Conservation (phyloP, 1,139 yeast species). For the Protomyces macrosporus region DNA sequence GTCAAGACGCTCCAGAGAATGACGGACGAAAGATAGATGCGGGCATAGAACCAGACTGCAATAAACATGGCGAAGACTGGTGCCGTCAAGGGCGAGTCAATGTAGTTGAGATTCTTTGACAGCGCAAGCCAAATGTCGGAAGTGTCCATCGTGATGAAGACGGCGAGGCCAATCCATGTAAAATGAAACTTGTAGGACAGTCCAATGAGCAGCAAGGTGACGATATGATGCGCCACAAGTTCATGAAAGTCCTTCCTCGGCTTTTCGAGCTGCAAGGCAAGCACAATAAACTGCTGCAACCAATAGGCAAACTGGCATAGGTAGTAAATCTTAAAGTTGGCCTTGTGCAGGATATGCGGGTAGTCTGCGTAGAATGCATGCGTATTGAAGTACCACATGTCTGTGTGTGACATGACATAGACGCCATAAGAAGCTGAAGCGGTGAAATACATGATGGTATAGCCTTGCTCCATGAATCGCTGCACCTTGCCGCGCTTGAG, state of each 20-base stretch:
- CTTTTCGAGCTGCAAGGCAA: slow-evolving; percentile 79
- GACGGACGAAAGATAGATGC: slow-evolving; percentile 76
- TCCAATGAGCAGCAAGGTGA: slow-evolving; percentile 84
- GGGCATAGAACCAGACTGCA: slow-evolving; percentile 72
- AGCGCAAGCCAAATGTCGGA: slow-evolving; percentile 82
- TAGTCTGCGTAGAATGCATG: slow-evolving; percentile 68
- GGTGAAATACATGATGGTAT: slow-evolving; percentile 75
- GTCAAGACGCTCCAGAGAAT: slow-evolving; percentile 85
- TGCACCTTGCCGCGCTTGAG: slow-evolving; percentile 42
- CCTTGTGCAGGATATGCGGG: slow-evolving; percentile 76
- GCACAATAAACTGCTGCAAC: slow-evolving; percentile 88
- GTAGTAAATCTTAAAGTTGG: slow-evolving; percentile 71
- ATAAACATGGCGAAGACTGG: slow-evolving; percentile 68
- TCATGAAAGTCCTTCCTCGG: slow-evolving; percentile 93
- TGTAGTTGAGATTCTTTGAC: slow-evolving; percentile 78
- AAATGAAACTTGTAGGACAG: slow-evolving; percentile 91
- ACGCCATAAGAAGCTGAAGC: slow-evolving; percentile 80
- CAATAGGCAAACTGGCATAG: slow-evolving; percentile 93
- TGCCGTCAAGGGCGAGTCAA: slow-evolving; percentile 59
- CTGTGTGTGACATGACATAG: slow-evolving; percentile 59
- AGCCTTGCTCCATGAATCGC: slow-evolving; percentile 90
- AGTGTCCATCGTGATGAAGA: slow-evolving; percentile 91
- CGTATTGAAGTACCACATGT: slow-evolving; percentile 86
- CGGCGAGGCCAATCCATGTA: slow-evolving; percentile 89
- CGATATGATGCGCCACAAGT: slow-evolving; percentile 84